Percentiles rank a stretch among this genome's conserved stretches.
Evolutionary conservation across 306 rosid genomes (phyloP).

Genomic region (Abrus pulchellus): DNA sequence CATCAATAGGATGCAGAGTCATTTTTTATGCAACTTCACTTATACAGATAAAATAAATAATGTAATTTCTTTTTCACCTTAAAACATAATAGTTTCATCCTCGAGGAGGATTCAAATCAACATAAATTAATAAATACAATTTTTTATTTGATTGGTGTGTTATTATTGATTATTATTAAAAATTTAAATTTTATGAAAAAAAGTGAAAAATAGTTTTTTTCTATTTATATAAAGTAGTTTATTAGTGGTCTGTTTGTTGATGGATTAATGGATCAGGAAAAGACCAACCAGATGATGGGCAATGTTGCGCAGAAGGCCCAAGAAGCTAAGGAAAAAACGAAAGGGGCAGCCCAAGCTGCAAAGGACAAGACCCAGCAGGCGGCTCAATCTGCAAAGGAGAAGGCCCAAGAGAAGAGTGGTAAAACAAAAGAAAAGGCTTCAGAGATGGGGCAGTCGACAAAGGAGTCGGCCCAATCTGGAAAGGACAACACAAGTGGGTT

Average conservation of each 20-base stretch:
- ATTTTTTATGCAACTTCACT: too few relatives aligned
- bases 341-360: conserved; percentile 33
- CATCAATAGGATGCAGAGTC: too few relatives aligned
- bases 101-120: too few relatives aligned
- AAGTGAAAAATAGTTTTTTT: background rate
- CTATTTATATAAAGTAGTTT: background rate
- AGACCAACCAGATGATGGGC: conserved; percentile 58
- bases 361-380: conserved; percentile 40
- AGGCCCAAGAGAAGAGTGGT: conserved; percentile 41
- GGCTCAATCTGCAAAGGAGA: conserved; percentile 46
- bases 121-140: too few relatives aligned
- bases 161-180: too few relatives aligned
- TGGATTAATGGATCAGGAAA: conserved; percentile 50
- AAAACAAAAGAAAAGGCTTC: conserved; percentile 43
- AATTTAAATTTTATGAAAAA: background rate
- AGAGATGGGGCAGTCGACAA: conserved; percentile 45
- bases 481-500: conserved; percentile 55
- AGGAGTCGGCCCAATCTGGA: conserved; percentile 48
- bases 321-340: conserved; percentile 48
- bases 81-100: too few relatives aligned
- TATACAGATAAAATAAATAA: too few relatives aligned
- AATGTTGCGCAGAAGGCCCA: conserved; percentile 52
- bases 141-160: background rate
- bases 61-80: too few relatives aligned
- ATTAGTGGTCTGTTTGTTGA: background rate